Evolutionary conservation across 257 asterid genomes (phyloP).

Genomic region (Nicotiana undulata): DNA sequence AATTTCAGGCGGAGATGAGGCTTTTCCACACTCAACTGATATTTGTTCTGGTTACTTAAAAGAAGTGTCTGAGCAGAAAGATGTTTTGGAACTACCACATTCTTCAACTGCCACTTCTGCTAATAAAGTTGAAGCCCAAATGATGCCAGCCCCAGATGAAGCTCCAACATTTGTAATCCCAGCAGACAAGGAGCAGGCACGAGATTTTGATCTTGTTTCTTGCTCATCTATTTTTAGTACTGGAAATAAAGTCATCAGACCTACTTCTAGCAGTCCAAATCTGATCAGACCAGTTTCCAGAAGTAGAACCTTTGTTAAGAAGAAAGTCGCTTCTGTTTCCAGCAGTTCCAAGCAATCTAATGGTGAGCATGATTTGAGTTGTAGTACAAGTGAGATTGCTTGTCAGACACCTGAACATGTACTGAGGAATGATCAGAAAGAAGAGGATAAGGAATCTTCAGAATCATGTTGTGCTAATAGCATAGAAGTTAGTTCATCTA

Average conservation of each 20-base stretch:
- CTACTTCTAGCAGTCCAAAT: conserved; percentile 22
- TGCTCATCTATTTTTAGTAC: conserved; percentile 13
- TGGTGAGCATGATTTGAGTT: conserved; percentile 12
- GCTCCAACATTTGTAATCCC: conserved; percentile 15
- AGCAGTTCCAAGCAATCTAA: conserved; percentile 22
- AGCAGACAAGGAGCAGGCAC: conserved; percentile 20
- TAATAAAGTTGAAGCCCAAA: conserved; percentile 22
- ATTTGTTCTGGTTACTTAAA: conserved; percentile 11
- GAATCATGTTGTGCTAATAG: conserved; percentile 23
- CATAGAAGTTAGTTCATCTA: conserved; percentile 19
- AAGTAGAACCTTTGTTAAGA: conserved; percentile 36
- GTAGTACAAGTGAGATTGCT: conserved; percentile 12
- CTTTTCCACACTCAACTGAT: conserved; percentile 11
- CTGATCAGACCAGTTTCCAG: conserved; percentile 27
- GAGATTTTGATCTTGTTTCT: conserved; percentile 21
- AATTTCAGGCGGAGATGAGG: conserved; percentile 8
- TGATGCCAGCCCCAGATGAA: conserved; percentile 17
- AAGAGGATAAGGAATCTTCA: conserved; percentile 27
- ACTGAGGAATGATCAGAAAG: conserved; percentile 16
- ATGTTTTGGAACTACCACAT: conserved; percentile 9
- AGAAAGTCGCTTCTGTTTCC: conserved; percentile 28
- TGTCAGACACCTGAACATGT: conserved; percentile 27
- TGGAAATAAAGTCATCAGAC: conserved; percentile 27
- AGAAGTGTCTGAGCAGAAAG: conserved; percentile 17
- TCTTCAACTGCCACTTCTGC: conserved; percentile 15